Base-by-base conservation (phyloP, 108 stramenopile genomes). In the Nitzschia sp. region DNA sequence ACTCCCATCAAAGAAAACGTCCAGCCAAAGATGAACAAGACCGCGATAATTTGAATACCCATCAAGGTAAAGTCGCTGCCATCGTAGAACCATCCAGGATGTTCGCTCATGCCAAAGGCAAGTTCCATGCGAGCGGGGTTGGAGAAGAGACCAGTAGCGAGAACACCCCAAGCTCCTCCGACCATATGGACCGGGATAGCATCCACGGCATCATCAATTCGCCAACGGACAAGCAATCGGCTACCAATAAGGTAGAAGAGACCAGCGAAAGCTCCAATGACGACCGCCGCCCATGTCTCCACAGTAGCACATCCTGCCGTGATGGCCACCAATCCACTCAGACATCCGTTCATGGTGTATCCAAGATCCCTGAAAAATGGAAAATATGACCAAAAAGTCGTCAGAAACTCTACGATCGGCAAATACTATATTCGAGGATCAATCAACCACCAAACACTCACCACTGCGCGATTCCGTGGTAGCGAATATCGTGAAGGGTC, bases 141-240 rank as follows among this genome's bases (percentile, higher is more conserved):
- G 23, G 88, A 75, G 66, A 97, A 91, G 4, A 90, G 76, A 8
- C 90, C 96, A 11, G 79, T 66, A 11, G 90, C 89, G 27, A 97
- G 58, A 38, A 90, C 48, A 29, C 97, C 97, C 96, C 96, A 96
- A 13, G 71, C 50, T n/a, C 97, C 97, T 61, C 77, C 55, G 26
- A 80, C 66, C 63, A 91, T 56, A 66, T 97, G 96, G 9, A 96
- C 92, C 2, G 96, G 93, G 22, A 93, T 80, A 27, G 95, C 97
- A 72, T 95, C 91, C 0, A 97, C 94, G 48, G 94, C 92, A 70
- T 97, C 97, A 61, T 97, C 97, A 61, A 97, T 78, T 17, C 80
- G 48, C 26, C 79, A 66, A 63, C 69, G 66, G 19, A 93, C 68
- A 16, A 98, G 76, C 22, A 84, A 56, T n/a, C 71, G 62, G 45